A percentile compares a stretch with the other conserved stretches of the same genome.
phyloP scores from a whole-genome alignment of 1,139 yeast species.

The Taiozyma sp. region DNA sequence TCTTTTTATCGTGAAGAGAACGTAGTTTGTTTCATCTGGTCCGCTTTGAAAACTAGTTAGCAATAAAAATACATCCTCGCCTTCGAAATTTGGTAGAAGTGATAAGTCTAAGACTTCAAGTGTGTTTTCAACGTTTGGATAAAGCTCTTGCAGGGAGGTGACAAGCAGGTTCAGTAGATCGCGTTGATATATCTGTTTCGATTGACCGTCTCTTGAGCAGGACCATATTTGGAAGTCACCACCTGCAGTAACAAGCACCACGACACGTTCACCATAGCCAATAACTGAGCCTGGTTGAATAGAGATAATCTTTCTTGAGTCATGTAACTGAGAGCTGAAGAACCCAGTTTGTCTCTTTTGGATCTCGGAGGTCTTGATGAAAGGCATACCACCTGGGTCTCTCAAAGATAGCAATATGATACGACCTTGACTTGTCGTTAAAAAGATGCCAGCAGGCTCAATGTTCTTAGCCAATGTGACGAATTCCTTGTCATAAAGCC shows the following conservation, averaged over 20 bases:
- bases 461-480: conserved; percentile 56
- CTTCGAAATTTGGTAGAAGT: conserved; percentile 26
- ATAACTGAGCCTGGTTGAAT: conserved; percentile 51
- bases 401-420: conserved; percentile 59
- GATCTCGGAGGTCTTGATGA: conserved; percentile 17
- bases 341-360: conserved; percentile 30
- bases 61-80: conserved; percentile 42
- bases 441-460: conserved; percentile 72
- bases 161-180: conserved; percentile 32
- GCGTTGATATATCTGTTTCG: conserved; percentile 32
- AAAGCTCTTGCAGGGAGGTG: conserved; percentile 36
- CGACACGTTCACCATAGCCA: conserved; percentile 48
- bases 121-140: conserved; percentile 36
- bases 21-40: conserved; percentile 33
- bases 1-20: conserved; percentile 52
- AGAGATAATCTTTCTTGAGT: conserved; percentile 49
- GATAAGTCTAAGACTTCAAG: conserved; percentile 51
- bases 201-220: conserved; percentile 40
- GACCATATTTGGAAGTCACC: conserved; percentile 46
- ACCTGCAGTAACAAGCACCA: conserved; percentile 33
- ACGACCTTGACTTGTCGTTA: conserved; percentile 71
- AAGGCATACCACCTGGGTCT: conserved; percentile 66
- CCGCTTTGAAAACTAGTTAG: conserved; percentile 39
- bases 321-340: conserved; percentile 23
- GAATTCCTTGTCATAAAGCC: conserved; percentile 45